These are phyloP conservation scores for Trametes cinnabarina DNA, from an alignment of 768 basidiomycete genomes.

Conservation along the genomic window DNA sequence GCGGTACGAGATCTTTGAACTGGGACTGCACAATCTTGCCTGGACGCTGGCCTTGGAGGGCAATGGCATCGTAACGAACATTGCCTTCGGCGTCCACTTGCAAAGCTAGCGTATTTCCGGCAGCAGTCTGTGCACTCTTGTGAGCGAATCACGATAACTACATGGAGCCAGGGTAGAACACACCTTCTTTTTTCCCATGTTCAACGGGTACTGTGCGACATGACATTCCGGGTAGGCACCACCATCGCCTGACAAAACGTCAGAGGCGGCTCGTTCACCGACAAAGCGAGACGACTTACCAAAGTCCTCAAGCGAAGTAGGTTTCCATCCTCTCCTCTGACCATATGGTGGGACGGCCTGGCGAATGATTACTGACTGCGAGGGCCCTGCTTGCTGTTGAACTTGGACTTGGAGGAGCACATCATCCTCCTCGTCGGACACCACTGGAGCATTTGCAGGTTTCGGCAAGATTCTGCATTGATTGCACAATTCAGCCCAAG, in stretches of 20 bases:
- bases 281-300: conserved; percentile 44
- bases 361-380: conserved; percentile 47
- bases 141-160: conserved; percentile 23
- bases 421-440: conserved; percentile 65
- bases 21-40: conserved; percentile 90
- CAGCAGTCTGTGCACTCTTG: conserved; percentile 57
- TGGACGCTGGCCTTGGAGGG: conserved; percentile 87
- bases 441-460: conserved; percentile 52
- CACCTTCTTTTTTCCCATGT: conserved; percentile 94
- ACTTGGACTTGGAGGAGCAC: conserved; percentile 30
- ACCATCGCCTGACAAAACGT: conserved; percentile 57
- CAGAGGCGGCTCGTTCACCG: conserved; percentile 4
- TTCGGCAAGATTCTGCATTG: conserved; percentile 59
- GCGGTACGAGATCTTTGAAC: conserved; percentile 96
- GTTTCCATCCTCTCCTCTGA: conserved; percentile 82
- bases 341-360: conserved; percentile 78
- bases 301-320: conserved; percentile 78
- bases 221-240: conserved; percentile 94
- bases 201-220: conserved; percentile 94
- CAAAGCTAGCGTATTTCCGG: conserved; percentile 92
- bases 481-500: conserved; percentile 8
- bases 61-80: conserved; percentile 96
- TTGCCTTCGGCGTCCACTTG: conserved; percentile 97
- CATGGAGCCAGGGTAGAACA: no score
- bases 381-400: conserved; percentile 29